These are phyloP conservation scores for Fraxinus albicans DNA, from an alignment of 305 asterid species.

Conservation along the genomic window DNA sequence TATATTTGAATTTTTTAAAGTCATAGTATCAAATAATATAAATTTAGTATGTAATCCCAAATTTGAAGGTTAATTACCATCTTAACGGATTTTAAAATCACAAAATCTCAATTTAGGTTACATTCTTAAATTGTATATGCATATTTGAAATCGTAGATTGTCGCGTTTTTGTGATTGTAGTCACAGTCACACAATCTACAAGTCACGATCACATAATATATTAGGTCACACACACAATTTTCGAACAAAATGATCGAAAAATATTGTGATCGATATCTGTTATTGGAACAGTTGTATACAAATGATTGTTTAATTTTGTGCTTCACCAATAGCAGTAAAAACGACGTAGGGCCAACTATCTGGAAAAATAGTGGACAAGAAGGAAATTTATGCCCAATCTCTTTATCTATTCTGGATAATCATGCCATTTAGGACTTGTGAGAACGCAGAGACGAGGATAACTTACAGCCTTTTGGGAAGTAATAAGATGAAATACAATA, in stretches of 20 bases:
- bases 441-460: no score
- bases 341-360: not conserved
- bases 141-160: not conserved
- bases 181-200: not conserved
- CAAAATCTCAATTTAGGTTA: no score
- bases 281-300: not conserved
- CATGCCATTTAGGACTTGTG: not conserved
- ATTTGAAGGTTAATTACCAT: not conserved
- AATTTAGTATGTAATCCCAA: not conserved
- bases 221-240: not conserved
- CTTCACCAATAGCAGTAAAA: not conserved
- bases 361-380: not conserved
- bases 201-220: not conserved
- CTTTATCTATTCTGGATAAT: not conserved
- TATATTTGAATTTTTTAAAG: no score
- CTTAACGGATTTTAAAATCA: not conserved
- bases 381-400: not conserved
- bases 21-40: no score
- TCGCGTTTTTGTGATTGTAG: not conserved
- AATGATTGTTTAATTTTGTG: not conserved
- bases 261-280: not conserved
- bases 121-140: not conserved
- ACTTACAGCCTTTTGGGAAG: no score
- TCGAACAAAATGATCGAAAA: not conserved
- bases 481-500: no score